Evolutionary conservation across 257 asterid genomes (phyloP).

Genomic region (Paraleonurus japonicus): DNA sequence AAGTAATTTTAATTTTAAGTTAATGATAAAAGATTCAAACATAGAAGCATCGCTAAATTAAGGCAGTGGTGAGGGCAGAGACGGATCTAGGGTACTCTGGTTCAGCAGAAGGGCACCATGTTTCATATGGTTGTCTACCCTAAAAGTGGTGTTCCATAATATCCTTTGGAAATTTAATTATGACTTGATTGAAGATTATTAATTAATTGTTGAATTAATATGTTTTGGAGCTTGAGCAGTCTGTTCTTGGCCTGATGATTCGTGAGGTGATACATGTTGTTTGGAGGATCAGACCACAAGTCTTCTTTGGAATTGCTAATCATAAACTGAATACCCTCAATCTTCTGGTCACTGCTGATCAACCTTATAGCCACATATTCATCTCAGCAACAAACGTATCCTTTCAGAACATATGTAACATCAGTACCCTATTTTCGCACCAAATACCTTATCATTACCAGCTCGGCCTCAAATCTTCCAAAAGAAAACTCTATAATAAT

Average conservation of each 20-base stretch:
- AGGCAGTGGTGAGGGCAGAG: too few relatives aligned
- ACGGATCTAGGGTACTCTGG: too few relatives aligned
- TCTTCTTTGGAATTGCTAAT: constrained; percentile 59
- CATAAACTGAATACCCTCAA: constrained; percentile 58
- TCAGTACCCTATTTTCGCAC: constrained; percentile 53
- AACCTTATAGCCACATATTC: constrained; percentile 48
- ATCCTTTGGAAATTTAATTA: too few relatives aligned
- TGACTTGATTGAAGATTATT: too few relatives aligned
- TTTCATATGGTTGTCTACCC: constrained; percentile 57
- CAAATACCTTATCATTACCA: constrained; percentile 38
- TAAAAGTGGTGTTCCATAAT: constrained; percentile 48
- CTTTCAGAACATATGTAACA: constrained; percentile 52
- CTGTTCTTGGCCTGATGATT: too few relatives aligned
- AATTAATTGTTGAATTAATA: too few relatives aligned
- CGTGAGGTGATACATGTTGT: too few relatives aligned
- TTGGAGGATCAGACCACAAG: too few relatives aligned
- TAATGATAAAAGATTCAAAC: too few relatives aligned
- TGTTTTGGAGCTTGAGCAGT: constrained; percentile 49
- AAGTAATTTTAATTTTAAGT: too few relatives aligned
- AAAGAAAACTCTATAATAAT: constrained; percentile 23
- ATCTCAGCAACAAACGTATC: constrained; percentile 58
- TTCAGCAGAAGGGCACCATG: constrained; percentile 63
- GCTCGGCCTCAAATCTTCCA: constrained; percentile 43
- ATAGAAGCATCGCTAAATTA: too few relatives aligned
- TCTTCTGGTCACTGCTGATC: constrained; percentile 60